Conservation (phyloP, 73 alveolate genomes). For the Durusdinium trenchii region DNA sequence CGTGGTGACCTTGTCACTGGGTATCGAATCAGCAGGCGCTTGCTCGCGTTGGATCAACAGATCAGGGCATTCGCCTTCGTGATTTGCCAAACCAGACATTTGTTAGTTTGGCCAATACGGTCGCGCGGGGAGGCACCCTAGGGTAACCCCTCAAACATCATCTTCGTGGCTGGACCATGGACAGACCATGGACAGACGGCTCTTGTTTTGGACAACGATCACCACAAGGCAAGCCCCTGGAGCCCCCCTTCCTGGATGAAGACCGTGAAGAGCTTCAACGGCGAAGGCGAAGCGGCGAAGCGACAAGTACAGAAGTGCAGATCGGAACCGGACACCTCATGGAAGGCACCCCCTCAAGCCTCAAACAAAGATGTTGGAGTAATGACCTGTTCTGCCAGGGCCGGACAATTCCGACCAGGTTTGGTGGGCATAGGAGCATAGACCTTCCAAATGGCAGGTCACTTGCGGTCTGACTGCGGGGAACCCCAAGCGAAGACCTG, state of each 20-base stretch:
- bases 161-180: no score
- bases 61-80: no score
- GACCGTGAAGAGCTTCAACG: conserved; percentile 60
- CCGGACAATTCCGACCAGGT: background rate
- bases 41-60: no score
- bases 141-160: no score
- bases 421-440: background rate
- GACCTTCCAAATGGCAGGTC: background rate
- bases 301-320: no score
- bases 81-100: no score
- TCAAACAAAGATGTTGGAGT: background rate
- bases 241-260: conserved; percentile 94
- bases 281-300: conserved; percentile 61
- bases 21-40: no score
- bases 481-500: background rate
- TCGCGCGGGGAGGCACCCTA: no score
- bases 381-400: background rate
- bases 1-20: no score
- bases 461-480: conserved; percentile 17
- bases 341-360: background rate
- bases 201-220: no score
- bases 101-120: no score
- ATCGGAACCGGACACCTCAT: background rate
- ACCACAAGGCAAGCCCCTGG: conserved; percentile 95
- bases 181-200: no score